Evolutionary conservation across 2,329 filamentous ascomycete species (phyloP), one percentile per base, ranked within the genome.

Genomic region (Exophiala viscosa): DNA sequence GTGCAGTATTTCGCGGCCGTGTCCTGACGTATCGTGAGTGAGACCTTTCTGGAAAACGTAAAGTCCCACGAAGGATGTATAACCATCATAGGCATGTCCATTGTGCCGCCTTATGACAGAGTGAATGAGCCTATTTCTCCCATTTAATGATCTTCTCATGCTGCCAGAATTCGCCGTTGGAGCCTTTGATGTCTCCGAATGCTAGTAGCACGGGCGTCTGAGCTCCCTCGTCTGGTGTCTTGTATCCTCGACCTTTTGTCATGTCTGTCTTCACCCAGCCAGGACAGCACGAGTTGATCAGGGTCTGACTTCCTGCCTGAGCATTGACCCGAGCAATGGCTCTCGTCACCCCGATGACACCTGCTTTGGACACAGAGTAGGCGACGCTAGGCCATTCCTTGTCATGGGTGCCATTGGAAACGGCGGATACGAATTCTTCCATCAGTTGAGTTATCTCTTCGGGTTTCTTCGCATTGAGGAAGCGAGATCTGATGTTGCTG

Each of bases 211-310:
- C 74, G 1, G 72, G 72, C 34, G 71, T 76, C 61, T 69, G 63
- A 8, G 74, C 73, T 9, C 73, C 74, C 54, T 76, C 52, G 56
- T 76, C 74, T 3, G 70, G 67, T 10, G 68, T 72, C 64, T 69
- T 73, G 3, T 55, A 62, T 0, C 70, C 71, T 28, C 66, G 66
- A 1, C 70, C 69, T 55, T 68, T 70, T 0, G 69, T 74, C 74
- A 76, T 75, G 45, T 76, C 74, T n/a, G 73, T 76, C 23, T 68
- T 66, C 2, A 76, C 73, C 57, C 69, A 75, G 0, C 73, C 73
- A 0, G 74, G 74, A 61, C 72, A 74, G 45, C 70, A 73, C 5
- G 61, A 61, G 53, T 74, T 74, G 17, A 74, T 65, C 57, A 74
- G 43, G 0, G 67, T 59, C 5, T 62, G 62, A 8, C 64, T 64